Evolutionary conservation across 805 yeast genomes (phyloP).

Genomic region (Millerozyma miso): DNA sequence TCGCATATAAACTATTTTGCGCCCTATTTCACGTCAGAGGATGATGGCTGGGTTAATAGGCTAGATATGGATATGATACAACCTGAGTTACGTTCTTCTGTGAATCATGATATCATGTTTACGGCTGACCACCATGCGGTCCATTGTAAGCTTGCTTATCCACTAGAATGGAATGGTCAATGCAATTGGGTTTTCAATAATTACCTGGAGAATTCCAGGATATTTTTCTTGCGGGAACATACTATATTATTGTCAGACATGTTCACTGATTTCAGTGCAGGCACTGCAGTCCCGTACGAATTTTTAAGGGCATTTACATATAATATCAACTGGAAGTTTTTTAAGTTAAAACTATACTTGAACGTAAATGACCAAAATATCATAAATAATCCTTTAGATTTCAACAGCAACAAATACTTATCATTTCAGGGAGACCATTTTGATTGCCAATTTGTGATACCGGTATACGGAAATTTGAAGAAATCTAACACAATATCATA

Average conservation of each 20-base stretch:
- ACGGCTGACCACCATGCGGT: conserved; percentile 56
- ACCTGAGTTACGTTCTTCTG: conserved; percentile 73
- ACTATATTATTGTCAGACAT: conserved; percentile 67
- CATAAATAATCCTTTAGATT: conserved; percentile 83
- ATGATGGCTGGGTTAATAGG: conserved; percentile 52
- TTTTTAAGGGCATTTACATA: conserved; percentile 71
- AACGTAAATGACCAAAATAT: conserved; percentile 87
- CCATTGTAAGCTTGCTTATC: conserved; percentile 58
- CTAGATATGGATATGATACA: conserved; percentile 43
- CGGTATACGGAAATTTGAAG: conserved; percentile 51
- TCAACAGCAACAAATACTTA: conserved; percentile 71
- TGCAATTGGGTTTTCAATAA: conserved; percentile 64
- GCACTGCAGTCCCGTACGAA: conserved; percentile 69
- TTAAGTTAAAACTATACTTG: conserved; percentile 55
- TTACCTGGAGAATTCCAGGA: conserved; percentile 46
- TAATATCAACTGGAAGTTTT: conserved; percentile 54
- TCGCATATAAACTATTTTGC: conserved; percentile 46
- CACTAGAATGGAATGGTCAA: conserved; percentile 78
- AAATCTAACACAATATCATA: conserved; percentile 51
- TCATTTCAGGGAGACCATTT: conserved; percentile 66
- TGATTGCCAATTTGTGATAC: conserved; percentile 46
- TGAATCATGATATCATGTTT: conserved; percentile 80
- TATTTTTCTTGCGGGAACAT: conserved; percentile 81
- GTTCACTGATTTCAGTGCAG: conserved; percentile 70
- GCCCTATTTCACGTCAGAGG: conserved; percentile 48